These are phyloP conservation scores for Gonium pectorale DNA, from an alignment of 139 green algal genomes.

Conservation along the genomic window DNA sequence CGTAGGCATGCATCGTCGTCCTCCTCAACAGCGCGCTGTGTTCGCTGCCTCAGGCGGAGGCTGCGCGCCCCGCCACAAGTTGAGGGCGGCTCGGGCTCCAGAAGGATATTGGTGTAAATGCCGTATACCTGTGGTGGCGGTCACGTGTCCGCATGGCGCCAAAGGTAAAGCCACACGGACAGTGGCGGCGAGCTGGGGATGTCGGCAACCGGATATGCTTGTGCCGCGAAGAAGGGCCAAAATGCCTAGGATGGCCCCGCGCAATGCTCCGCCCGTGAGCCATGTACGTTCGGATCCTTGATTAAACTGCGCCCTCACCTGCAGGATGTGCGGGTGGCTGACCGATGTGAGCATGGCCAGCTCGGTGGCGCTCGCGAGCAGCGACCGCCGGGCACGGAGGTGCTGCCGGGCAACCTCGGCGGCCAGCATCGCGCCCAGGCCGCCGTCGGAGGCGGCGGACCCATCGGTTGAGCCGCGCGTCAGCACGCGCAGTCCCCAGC, in stretches of 20 bases:
- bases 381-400: neutral
- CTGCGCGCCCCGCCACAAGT: neutral
- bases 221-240: too few species aligned
- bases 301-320: slow-evolving; percentile 11
- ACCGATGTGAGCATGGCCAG: slow-evolving; percentile 22
- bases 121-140: slow-evolving; percentile 12
- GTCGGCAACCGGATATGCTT: too few species aligned
- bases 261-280: neutral
- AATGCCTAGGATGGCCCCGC: too few species aligned
- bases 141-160: too few species aligned
- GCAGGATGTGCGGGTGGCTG: slow-evolving; percentile 26
- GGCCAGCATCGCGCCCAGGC: neutral
- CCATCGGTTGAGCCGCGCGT: neutral
- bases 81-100: neutral
- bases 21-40: neutral
- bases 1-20: neutral
- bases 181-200: neutral
- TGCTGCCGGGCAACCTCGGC: slow-evolving; percentile 20
- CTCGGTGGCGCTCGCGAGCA: slow-evolving; percentile 21
- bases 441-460: neutral
- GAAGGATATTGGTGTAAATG: neutral
- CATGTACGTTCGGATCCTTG: too few species aligned
- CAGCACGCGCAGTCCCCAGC: neutral
- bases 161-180: neutral
- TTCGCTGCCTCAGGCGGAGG: neutral